Base-by-base conservation (phyloP, 2,329 filamentous ascomycete genomes). In the Pseudopithomyces chartarum region DNA sequence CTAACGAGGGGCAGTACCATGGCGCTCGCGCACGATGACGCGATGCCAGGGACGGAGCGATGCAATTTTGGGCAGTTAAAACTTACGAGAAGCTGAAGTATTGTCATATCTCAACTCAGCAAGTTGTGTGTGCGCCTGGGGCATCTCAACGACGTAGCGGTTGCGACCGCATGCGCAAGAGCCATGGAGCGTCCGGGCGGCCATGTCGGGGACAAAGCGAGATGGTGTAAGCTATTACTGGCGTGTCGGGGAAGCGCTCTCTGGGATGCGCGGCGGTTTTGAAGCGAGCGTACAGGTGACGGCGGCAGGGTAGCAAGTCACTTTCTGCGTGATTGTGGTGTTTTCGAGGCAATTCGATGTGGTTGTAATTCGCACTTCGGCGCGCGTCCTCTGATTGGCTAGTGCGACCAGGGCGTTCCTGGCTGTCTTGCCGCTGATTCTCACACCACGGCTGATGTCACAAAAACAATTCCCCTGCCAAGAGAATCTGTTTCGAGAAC, bases 111-210 rank as follows among this genome's bases (percentile, higher is more conserved):
- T 63, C 55, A 76, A 40, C 54, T 76, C 73, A 60, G 92, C 85
- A 20, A 96, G 86, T 63, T 87, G 83, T 15, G 88, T 86, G 49
- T 83, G 77, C 33, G 86, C 79, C 38, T 79, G 76, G 39, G 92
- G 92, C 22, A 94, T 82, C 44, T 85, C 78, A 64, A 97, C 86
- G 56, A 87, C 82, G 78, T 96, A 97, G 70, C 88, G 84, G 70
- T 95, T 96, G 59, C 93, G 87, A 55, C 92, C 92, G 75, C 93
- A 97, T 52, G 89, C 87, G 79, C 93, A 97, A 62, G 87, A 85
- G 67, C 92, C 92, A 62, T 84, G 86, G 55, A 96, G 83, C 38
- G 83, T 82, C 58, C 84, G 73, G 39, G 70, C 61, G 52, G 73
- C 70, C 71, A 71, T 71, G 54, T 38, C 36, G 54, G n/a, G 44